Evolutionary conservation across 2,329 filamentous ascomycete species (phyloP).

Genomic region (Grosmannia clavigera): DNA sequence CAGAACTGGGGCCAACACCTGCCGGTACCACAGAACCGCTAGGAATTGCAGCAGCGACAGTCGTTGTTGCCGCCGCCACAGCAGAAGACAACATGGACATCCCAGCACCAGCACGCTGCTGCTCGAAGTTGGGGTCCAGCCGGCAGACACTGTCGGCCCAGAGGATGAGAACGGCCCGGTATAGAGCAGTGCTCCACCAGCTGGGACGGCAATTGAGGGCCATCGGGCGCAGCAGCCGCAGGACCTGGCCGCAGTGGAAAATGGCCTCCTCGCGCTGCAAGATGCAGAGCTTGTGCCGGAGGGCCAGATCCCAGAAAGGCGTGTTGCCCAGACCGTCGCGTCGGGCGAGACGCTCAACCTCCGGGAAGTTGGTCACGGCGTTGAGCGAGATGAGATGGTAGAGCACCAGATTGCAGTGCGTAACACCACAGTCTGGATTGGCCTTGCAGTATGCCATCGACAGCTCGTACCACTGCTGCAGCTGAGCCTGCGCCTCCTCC

Average conservation of each 20-base stretch:
- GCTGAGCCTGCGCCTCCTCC: slow-evolving; percentile 50
- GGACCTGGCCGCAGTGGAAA: slow-evolving; percentile 56
- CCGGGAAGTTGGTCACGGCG: slow-evolving; percentile 52
- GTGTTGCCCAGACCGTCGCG: slow-evolving; percentile 40
- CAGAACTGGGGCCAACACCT: background rate
- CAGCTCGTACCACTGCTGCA: slow-evolving; percentile 57
- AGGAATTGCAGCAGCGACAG: background rate
- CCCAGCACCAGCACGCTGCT: slow-evolving; percentile 4
- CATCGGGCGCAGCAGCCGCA: slow-evolving; percentile 49
- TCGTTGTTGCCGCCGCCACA: background rate
- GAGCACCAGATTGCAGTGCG: slow-evolving; percentile 52
- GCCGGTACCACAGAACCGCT: background rate
- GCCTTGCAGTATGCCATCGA: slow-evolving; percentile 41
- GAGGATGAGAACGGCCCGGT: slow-evolving; percentile 51
- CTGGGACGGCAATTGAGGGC: slow-evolving; percentile 46
- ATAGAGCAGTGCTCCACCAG: slow-evolving; percentile 61
- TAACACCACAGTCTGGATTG: slow-evolving; percentile 46
- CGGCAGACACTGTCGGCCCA: slow-evolving; percentile 48
- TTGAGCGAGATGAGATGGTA: slow-evolving; percentile 62
- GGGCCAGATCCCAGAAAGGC: slow-evolving; percentile 37
- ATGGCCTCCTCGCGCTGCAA: slow-evolving; percentile 50
- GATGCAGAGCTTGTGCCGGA: slow-evolving; percentile 51
- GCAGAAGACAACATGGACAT: background rate
- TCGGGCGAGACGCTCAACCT: slow-evolving; percentile 54
- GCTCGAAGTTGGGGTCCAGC: slow-evolving; percentile 28